phyloP scores from a whole-genome alignment of 2,329 filamentous ascomycete species.

The Chaetothyriales sp. region DNA sequence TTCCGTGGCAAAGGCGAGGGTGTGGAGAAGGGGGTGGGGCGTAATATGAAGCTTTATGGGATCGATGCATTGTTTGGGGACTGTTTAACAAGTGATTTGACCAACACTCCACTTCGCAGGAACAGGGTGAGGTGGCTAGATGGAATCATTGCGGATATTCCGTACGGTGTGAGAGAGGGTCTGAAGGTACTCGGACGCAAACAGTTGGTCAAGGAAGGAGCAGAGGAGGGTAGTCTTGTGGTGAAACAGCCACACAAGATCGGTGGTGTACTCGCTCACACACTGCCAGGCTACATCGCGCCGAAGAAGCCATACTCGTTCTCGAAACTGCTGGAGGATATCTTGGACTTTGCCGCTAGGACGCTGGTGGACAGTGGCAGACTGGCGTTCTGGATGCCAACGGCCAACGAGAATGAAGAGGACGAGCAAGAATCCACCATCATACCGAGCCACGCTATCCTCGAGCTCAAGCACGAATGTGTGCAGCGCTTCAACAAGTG shows the following conservation, averaged over 20 bases:
- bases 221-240: background rate
- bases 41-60: conserved; percentile 78
- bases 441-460: conserved; percentile 46
- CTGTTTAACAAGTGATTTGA: conserved; percentile 73
- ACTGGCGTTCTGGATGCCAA: conserved; percentile 95
- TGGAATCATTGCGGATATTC: conserved; percentile 88
- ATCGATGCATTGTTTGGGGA: conserved; percentile 55
- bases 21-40: conserved; percentile 31
- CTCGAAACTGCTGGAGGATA: conserved; percentile 75
- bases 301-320: conserved; percentile 92
- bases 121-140: conserved; percentile 51
- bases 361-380: conserved; percentile 68
- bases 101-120: conserved; percentile 62
- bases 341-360: conserved; percentile 64
- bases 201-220: conserved; percentile 18
- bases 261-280: conserved; percentile 56
- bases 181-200: conserved; percentile 76
- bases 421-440: conserved; percentile 47
- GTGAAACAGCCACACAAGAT: conserved; percentile 32
- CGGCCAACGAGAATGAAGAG: conserved; percentile 64
- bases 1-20: conserved; percentile 52
- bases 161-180: conserved; percentile 88
- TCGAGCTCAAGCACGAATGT: conserved; percentile 63
- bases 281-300: conserved; percentile 61
- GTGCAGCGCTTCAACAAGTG: conserved; percentile 85